Base-by-base conservation (phyloP, 176 grass and related monocot species). In the Cenchrus americanus region DNA sequence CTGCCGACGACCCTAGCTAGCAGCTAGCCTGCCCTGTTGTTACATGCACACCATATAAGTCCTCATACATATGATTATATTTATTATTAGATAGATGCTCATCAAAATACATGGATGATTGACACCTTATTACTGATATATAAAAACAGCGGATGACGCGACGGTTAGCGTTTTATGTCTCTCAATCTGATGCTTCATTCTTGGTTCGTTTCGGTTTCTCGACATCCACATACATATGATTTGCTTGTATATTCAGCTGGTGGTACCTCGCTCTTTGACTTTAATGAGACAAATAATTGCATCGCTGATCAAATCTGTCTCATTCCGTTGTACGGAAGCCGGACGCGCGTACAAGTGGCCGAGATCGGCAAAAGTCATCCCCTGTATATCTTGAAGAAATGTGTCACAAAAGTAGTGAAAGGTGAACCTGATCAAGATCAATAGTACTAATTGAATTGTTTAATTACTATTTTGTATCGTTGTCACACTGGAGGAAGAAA, bases 91-190 rank as follows among this genome's bases (percentile, higher is more conserved):
- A 32, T 72, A 11, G 71, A 32, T 40, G 21, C 30, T 75, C 52
- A n/a, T 75, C 52, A n/a, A n/a, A 37, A 15, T 58, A 75, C 30
- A 75, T 12, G 73, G 52, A 41, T 22, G n/a, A n/a, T n/a, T n/a
- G 27, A 73, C 9, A 8, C 32, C 32, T 34, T n/a, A n/a, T n/a
- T n/a, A n/a, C n/a, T n/a, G n/a, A n/a, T 34, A 34, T 34, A 34
- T 2, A 34, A 34, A 34, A 34, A 34, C 32, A 34, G n/a, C 32
- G 32, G 34, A 48, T 11, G 43, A 53, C 51, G 17, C 2, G 27
- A 37, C 14, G 1, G 15, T 6, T 64, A 32, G 26, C 26, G 6
- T 51, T 50, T 48, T 48, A 48, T 10, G 8, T 43, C 17, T 30
- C 26, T 27, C 3, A 24, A 18, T 30, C 27, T 53, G 24, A 19